Evolutionary conservation across 164 flowering plant species (phyloP), one percentile per base, ranked within the genome.

Genomic region (Chimonanthus salicifolius): DNA sequence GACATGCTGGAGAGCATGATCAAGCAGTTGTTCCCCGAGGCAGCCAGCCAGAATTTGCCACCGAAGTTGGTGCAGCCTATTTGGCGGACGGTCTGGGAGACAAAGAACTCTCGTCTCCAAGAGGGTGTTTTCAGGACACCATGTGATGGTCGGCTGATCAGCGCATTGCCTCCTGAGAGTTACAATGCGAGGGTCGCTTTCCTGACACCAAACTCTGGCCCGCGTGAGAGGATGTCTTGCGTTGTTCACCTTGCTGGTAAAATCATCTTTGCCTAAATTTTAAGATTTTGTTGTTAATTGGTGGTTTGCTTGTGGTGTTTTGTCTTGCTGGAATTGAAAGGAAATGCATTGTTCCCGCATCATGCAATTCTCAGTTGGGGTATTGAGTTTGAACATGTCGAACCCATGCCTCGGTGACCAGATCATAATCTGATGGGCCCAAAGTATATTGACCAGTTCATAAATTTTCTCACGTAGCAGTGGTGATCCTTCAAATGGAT

Each of bases 211-310:
- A 93, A 90, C 76, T 79, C 11, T 4, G 85, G 84, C 58, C 85
- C 86, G 0, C 87, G 94, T 0, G 89, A 90, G 43, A 88, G 81
- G 77, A 89, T 88, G 94, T 90, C 97, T 45, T 95, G 97, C 76
- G 98, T 95, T 62, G 97, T 93, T 82, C 99, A 95, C 77, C 98
- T 95, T 82, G 99, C 99, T 79, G 99, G 99, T 93, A 84, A 80
- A 33, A 44, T 43, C 51, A 16, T 54, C 11, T 58, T 43, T 33
- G 60, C 9, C 11, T 47, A 43, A 16, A 18, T 67, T 54, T 46
- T 10, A 43, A 7, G 47, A 15, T 16, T 70, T 20, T 66, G 4
- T 5, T 45, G 46, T 69, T 16, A 33, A 43, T 75, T 67, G 21
- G 13, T 74, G 18, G 15, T 15, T 54, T 54, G n/a, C 16, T 6